Evolutionary conservation across 768 basidiomycete species (phyloP).

Genomic region (Pisolithus orientalis): DNA sequence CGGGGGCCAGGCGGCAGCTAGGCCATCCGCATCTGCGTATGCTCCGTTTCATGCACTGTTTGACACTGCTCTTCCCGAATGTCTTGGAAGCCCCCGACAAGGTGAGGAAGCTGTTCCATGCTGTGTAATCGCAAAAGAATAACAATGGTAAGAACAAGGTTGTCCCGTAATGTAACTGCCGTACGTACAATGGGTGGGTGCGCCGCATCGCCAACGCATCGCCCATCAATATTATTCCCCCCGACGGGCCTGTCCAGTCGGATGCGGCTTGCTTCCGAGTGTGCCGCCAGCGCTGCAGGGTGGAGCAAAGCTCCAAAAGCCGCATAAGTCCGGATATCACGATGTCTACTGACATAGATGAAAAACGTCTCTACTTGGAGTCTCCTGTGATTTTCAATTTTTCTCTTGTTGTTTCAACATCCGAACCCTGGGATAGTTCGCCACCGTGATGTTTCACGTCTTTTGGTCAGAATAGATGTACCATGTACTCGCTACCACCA

Average conservation of each 20-base stretch:
- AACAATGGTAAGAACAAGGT: background rate
- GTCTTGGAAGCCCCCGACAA: constrained; percentile 51
- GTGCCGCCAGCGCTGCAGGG: constrained; percentile 31
- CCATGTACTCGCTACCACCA: constrained; percentile 32
- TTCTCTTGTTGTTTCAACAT: constrained; percentile 26
- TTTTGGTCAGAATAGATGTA: constrained; percentile 33
- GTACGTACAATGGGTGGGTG: constrained; percentile 44
- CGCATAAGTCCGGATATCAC: constrained; percentile 24
- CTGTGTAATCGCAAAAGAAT: constrained; percentile 33
- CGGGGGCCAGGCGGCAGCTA: constrained; percentile 12
- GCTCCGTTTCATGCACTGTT: constrained; percentile 34
- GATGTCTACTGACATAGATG: background rate
- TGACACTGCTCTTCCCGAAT: constrained; percentile 41
- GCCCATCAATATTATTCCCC: constrained; percentile 45
- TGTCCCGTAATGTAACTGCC: background rate
- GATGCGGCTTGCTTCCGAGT: constrained; percentile 28
- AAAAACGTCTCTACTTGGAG: constrained; percentile 25
- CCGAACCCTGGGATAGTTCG: constrained; percentile 17
- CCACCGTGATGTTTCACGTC: constrained; percentile 26
- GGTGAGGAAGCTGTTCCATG: constrained; percentile 11
- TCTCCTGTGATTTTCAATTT: constrained; percentile 29
- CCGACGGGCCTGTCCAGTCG: constrained; percentile 40
- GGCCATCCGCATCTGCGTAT: constrained; percentile 35
- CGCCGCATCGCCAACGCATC: constrained; percentile 54
- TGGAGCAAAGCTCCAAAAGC: constrained; percentile 28